A percentile compares a stretch with the other conserved stretches of the same genome.
Conservation (phyloP, 1,284 basidiomycete species). For the Moesziomyces aphidis region DNA sequence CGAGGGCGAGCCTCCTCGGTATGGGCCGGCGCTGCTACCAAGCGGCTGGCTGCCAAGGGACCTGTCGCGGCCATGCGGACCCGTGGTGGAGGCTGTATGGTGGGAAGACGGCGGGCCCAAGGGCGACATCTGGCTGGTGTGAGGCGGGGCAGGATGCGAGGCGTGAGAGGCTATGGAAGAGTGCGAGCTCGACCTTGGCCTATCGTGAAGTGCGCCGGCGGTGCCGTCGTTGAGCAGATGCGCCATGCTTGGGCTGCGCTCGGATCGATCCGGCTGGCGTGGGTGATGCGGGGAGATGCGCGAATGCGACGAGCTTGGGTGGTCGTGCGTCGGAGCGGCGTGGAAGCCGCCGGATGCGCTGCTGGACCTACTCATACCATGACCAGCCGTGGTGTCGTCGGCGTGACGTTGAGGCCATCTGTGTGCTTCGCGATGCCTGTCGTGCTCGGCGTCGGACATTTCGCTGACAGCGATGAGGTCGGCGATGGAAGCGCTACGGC, state of each 20-base stretch:
- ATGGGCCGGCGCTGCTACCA: conserved; percentile 2
- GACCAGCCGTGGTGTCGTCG: conserved; percentile 14
- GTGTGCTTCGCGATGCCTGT: conserved; percentile 15
- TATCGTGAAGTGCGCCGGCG: conserved; percentile 40
- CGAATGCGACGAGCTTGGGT: conserved; percentile 22
- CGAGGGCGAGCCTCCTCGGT: conserved; percentile 28
- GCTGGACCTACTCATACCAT: conserved; percentile 47
- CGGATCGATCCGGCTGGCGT: conserved; percentile 23
- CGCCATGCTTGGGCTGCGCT: conserved; percentile 52
- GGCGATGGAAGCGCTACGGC: conserved; percentile 42
- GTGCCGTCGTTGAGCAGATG: conserved; percentile 48
- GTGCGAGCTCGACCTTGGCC: conserved; percentile 44
- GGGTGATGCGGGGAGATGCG: conserved; percentile 19
- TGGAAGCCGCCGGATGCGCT: conserved; percentile 36
- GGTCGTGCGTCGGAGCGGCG: conserved; percentile 4
- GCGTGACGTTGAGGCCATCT: conserved; percentile 12
- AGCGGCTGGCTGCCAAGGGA: conserved; percentile 1
- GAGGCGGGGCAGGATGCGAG: conserved; percentile 26
- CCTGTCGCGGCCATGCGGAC: conserved; percentile 17
- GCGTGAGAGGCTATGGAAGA: conserved; percentile 44
- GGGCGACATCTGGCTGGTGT: conserved; percentile 29
- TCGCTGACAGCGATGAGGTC: conserved; percentile 46
- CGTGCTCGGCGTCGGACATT: conserved; percentile 41
- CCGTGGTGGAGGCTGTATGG: background rate
- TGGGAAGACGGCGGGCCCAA: conserved; percentile 9